These are phyloP conservation scores for Mangifera indica DNA, from an alignment of 345 rosid species.

Conservation along the genomic window DNA sequence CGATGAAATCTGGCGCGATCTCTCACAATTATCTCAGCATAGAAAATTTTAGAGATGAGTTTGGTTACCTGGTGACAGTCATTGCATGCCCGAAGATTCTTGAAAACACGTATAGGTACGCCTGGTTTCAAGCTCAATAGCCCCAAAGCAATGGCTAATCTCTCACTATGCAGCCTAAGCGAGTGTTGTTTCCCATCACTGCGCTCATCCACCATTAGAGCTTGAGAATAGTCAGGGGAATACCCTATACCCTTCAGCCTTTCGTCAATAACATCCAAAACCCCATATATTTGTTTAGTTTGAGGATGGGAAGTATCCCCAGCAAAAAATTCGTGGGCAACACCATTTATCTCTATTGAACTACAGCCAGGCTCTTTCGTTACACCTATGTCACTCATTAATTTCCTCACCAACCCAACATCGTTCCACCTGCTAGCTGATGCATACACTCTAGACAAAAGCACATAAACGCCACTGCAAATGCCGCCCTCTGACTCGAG, in stretches of 20 bases:
- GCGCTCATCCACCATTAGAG: constrained; percentile 45
- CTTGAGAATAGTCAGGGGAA: constrained; percentile 53
- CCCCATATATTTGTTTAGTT: constrained; percentile 52
- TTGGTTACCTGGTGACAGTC: constrained; percentile 76
- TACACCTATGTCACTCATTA: constrained; percentile 67
- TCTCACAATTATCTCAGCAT: constrained; percentile 68
- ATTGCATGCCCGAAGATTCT: constrained; percentile 73
- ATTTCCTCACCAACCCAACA: constrained; percentile 63
- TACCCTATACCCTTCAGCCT: constrained; percentile 46
- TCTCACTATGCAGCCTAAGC: constrained; percentile 69
- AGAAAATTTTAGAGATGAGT: constrained; percentile 55
- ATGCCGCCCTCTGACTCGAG: constrained; percentile 42
- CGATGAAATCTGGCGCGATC: constrained; percentile 78
- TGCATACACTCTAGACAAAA: constrained; percentile 73
- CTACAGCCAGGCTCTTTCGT: constrained; percentile 86
- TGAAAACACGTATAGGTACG: constrained; percentile 59
- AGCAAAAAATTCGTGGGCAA: constrained; percentile 70
- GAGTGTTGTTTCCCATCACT: constrained; percentile 44
- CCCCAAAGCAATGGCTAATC: constrained; percentile 80
- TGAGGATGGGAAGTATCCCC: constrained; percentile 80
- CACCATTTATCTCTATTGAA: constrained; percentile 66
- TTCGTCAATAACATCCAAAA: constrained; percentile 55
- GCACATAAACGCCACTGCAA: constrained; percentile 64
- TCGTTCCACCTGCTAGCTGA: constrained; percentile 73
- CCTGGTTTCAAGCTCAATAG: constrained; percentile 61